Conservation (phyloP, 2,329 filamentous ascomycete genomes). For the Alternaria conjuncta region DNA sequence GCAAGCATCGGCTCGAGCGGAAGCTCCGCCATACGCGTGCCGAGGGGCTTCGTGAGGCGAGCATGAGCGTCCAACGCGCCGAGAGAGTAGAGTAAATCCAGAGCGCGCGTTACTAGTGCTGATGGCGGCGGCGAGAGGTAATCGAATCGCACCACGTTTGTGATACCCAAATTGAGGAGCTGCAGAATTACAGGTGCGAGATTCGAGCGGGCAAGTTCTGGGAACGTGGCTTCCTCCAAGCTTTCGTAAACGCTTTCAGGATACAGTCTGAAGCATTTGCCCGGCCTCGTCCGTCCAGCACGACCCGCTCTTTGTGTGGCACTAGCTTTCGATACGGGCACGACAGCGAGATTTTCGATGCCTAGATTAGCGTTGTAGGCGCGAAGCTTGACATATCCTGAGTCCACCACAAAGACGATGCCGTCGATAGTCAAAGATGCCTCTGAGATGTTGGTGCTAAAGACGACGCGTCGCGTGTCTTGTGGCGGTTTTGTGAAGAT, state of each 20-base stretch:
- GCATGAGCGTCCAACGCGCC: constrained; percentile 89
- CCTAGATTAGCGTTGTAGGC: constrained; percentile 84
- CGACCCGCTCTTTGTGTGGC: constrained; percentile 91
- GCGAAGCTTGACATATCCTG: constrained; percentile 87
- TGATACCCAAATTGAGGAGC: constrained; percentile 91
- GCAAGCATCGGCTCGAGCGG: constrained; percentile 96
- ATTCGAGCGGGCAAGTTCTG: constrained; percentile 92
- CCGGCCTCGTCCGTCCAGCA: constrained; percentile 85
- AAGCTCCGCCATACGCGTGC: constrained; percentile 88
- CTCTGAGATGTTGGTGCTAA: constrained; percentile 95
- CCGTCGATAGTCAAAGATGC: constrained; percentile 93
- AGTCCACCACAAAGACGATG: constrained; percentile 89
- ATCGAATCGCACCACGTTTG: constrained; percentile 90
- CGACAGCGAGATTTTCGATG: constrained; percentile 85
- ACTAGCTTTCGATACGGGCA: constrained; percentile 85
- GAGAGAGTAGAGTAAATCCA: constrained; percentile 86
- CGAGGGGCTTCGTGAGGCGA: constrained; percentile 87
- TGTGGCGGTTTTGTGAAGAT: constrained; percentile 86
- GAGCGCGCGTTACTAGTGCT: constrained; percentile 80
- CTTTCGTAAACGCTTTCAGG: constrained; percentile 74
- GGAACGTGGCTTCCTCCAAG: constrained; percentile 75
- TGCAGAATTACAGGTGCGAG: constrained; percentile 87
- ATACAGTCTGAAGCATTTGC: constrained; percentile 94
- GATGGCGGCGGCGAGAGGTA: constrained; percentile 87
- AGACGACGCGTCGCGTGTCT: constrained; percentile 86